Evolutionary conservation across 2,329 filamentous ascomycete species (phyloP).

Genomic region (Tolypocladium amazonense): DNA sequence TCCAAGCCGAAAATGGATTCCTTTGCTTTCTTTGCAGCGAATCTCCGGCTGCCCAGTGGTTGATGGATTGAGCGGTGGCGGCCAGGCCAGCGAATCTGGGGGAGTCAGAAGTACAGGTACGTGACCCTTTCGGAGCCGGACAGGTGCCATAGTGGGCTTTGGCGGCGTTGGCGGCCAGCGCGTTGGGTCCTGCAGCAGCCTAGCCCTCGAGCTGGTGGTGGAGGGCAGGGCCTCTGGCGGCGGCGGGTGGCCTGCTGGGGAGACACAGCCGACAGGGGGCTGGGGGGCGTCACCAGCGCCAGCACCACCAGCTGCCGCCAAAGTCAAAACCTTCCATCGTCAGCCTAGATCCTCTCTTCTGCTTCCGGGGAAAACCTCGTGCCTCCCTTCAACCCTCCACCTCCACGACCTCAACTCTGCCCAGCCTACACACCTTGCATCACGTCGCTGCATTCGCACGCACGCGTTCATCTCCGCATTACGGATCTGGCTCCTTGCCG

Average conservation of each 20-base stretch:
- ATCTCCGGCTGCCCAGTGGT: background rate
- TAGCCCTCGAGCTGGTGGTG: background rate
- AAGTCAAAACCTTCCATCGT: constrained; percentile 24
- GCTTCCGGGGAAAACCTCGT: constrained; percentile 27
- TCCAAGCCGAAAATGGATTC: background rate
- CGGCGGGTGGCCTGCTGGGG: background rate
- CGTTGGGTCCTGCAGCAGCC: background rate
- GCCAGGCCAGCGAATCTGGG: background rate
- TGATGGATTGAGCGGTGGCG: background rate
- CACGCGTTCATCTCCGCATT: constrained; percentile 17
- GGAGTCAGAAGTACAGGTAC: background rate
- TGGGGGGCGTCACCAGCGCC: constrained; percentile 13
- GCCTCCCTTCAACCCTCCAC: constrained; percentile 17
- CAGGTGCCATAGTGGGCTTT: background rate
- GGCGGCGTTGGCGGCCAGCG: background rate
- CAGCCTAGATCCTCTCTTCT: constrained; percentile 22
- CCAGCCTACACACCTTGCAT: constrained; percentile 14
- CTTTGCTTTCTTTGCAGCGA: background rate
- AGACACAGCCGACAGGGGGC: constrained; percentile 3
- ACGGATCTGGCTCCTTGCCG: constrained; percentile 17
- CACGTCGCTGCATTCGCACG: constrained; percentile 17
- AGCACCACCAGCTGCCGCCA: constrained; percentile 12
- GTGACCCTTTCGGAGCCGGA: background rate
- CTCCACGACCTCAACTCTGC: constrained; percentile 9
- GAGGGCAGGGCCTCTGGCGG: background rate